Evolutionary conservation across 2,329 filamentous ascomycete genomes (phyloP), one percentile per base, ranked within the genome.

Genomic region (Trichoderma sp.): DNA sequence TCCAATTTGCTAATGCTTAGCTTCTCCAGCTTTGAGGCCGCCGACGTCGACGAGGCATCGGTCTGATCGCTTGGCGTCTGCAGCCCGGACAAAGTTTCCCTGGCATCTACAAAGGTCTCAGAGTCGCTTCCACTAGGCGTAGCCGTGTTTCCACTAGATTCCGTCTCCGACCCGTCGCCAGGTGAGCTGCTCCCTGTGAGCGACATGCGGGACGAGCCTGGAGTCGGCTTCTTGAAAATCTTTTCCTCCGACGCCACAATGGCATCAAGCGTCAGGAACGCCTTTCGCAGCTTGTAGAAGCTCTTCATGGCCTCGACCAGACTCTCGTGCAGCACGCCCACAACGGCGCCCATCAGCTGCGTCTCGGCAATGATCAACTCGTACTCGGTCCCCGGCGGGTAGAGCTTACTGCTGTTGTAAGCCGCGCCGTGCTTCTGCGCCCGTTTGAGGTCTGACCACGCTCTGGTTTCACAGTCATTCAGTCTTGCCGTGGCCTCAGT

Each of bases 241-340:
- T 85, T 88, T 28, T 86, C 86, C 79, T 97, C 94, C 39, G 90
- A 87, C 70, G 91, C 86, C 76, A 94, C 85, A 67, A 99, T 92
- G 11, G 85, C 85, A 75, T 97, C 91, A 4, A 99, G 83, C 0
- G 93, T 91, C 49, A 93, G 82, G 75, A 92, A 98, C 0, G 95
- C 95, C 77, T 96, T 97, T 71, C 95, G 86, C 73, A 98, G 81
- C 79, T 96, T 97, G 77, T 97, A 96, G 76, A 98, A 98, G 6
- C 93, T 93, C 79, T 91, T 93, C 78, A 98, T 87, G 18, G 90
- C 93, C 78, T 98, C 96, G 0, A 94, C 95, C 74, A 98, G 81
- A 77, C 92, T 97, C 82, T 98, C 96, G 73, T 96, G 96, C 74
- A 98, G 82, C 18, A 98, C 92, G 0, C 89, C 93, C 0, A 97